Conservation (phyloP, 148 eudicot species). For the Rhododendron ovatum region DNA sequence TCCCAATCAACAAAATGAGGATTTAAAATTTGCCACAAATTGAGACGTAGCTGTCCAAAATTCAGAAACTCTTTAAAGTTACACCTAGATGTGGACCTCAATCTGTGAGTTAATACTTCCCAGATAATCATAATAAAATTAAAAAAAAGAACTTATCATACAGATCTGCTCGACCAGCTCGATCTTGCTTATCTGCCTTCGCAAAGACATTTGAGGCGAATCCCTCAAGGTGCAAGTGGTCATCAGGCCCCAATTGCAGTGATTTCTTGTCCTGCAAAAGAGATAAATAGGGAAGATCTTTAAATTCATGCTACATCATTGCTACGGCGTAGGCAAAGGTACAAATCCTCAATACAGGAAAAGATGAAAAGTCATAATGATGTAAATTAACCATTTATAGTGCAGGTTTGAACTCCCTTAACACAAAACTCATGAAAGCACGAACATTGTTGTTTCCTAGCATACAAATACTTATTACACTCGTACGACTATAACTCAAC, state of each 20-base stretch:
- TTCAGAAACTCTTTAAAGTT: neutral
- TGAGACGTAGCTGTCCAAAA: neutral
- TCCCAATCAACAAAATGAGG: neutral
- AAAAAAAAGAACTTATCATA: slow-evolving; percentile 25
- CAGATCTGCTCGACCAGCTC: slow-evolving; percentile 94
- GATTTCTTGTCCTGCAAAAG: slow-evolving; percentile 75
- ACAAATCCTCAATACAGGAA: neutral
- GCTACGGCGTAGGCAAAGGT: neutral
- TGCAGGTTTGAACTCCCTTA: neutral
- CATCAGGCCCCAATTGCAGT: slow-evolving; percentile 68
- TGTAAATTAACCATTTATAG: neutral
- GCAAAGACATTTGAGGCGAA: slow-evolving; percentile 77
- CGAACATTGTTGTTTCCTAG: neutral
- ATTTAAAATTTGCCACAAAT: neutral
- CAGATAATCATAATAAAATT: slow-evolving; percentile 1
- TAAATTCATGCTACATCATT: neutral
- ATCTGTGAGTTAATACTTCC: neutral
- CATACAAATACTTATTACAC: neutral
- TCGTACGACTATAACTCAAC: neutral
- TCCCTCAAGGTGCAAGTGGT: slow-evolving; percentile 75
- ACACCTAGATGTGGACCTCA: neutral
- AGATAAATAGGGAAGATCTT: neutral
- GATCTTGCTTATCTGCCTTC: slow-evolving; percentile 96
- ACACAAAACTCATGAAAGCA: neutral
- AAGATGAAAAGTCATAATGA: neutral